These are phyloP conservation scores for Aspergillus ibericus DNA, from an alignment of 2,329 filamentous ascomycete species.

Conservation along the genomic window DNA sequence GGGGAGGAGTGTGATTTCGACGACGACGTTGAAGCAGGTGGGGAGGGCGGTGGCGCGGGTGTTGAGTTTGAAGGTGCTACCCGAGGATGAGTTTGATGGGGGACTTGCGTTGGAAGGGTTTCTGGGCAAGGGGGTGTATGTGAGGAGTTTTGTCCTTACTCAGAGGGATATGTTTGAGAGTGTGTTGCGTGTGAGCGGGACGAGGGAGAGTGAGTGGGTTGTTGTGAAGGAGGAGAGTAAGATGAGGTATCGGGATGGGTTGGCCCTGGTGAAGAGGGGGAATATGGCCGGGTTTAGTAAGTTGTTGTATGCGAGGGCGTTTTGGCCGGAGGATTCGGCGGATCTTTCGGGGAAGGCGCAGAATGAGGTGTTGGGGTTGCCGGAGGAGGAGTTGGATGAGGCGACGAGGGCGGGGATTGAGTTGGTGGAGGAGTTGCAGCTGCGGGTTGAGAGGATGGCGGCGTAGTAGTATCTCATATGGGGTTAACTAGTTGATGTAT, in stretches of 20 bases:
- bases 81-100: constrained; percentile 39
- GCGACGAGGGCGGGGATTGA: constrained; percentile 53
- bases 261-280: constrained; percentile 47
- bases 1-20: constrained; percentile 57
- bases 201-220: constrained; percentile 61
- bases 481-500: too few species aligned
- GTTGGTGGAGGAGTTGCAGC: constrained; percentile 39
- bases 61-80: constrained; percentile 47
- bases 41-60: constrained; percentile 55
- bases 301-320: constrained; percentile 58
- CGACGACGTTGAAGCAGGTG: constrained; percentile 60
- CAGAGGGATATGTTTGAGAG: constrained; percentile 67
- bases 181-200: constrained; percentile 59
- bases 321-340: constrained; percentile 46
- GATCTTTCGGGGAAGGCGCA: constrained; percentile 47
- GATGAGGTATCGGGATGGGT: constrained; percentile 52
- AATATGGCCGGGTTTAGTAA: constrained; percentile 48
- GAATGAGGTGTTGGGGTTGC: constrained; percentile 59
- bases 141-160: constrained; percentile 58
- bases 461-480: too few species aligned
- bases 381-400: constrained; percentile 60
- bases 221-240: constrained; percentile 51
- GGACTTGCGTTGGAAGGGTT: constrained; percentile 45
- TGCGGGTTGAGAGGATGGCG: constrained; percentile 30
- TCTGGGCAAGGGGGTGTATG: constrained; percentile 52